Evolutionary conservation across 768 basidiomycete genomes (phyloP).

Genomic region (Mrakia gelida): DNA sequence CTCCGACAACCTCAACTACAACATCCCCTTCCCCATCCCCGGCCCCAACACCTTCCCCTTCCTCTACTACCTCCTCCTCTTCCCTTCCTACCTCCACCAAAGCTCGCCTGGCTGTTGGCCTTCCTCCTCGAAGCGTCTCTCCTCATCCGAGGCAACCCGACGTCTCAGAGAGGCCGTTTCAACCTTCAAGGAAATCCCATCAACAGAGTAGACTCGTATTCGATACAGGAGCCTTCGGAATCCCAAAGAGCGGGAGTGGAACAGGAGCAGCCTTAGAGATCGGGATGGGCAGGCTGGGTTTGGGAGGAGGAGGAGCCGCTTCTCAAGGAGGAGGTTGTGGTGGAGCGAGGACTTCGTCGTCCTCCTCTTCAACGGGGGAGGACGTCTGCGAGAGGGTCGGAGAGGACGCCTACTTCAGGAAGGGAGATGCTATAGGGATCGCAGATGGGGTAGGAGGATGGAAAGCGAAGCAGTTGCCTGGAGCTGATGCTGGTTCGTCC

Average conservation of each 20-base stretch:
- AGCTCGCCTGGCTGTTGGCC: background rate
- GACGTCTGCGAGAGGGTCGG: constrained; percentile 54
- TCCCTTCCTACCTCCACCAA: background rate
- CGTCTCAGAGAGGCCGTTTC: background rate
- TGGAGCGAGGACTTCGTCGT: background rate
- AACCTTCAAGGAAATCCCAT: background rate
- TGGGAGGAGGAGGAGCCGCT: background rate
- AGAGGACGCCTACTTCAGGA: constrained; percentile 73
- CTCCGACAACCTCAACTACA: background rate
- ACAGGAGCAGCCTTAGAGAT: background rate
- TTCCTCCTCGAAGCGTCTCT: background rate
- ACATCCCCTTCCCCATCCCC: background rate
- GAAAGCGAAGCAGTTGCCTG: constrained; percentile 42
- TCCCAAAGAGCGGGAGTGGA: constrained; percentile 8
- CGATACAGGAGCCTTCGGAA: constrained; percentile 30
- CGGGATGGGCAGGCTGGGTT: background rate
- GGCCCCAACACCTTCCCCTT: background rate
- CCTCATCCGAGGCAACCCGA: background rate
- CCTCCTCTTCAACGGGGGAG: background rate
- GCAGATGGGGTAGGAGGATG: constrained; percentile 95
- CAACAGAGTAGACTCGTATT: constrained; percentile 19
- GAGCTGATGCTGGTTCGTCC: constrained; percentile 28
- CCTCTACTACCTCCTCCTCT: background rate
- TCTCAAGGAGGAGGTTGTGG: background rate
- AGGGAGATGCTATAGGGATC: constrained; percentile 71